phyloP scores from a whole-genome alignment of 768 basidiomycete species.

The Stropharia rugosoannulata region DNA sequence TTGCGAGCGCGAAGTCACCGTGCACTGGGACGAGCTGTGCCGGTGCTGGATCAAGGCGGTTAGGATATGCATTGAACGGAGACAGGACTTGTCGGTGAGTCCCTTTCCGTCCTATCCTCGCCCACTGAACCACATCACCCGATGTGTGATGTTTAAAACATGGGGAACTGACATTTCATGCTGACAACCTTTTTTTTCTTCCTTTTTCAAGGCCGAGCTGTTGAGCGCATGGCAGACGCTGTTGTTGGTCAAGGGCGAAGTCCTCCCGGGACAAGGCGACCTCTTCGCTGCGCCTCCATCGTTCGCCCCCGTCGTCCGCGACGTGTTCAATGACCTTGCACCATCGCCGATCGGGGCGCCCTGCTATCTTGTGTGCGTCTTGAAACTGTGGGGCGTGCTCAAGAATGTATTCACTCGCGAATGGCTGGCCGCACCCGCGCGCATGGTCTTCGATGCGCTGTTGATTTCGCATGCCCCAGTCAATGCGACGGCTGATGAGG shows the following conservation, averaged over 20 bases:
- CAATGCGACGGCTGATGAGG: too few species aligned
- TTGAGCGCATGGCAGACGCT: conserved; percentile 54
- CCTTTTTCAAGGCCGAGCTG: conserved; percentile 33
- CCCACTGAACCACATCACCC: too few species aligned
- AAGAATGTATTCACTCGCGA: conserved; percentile 43
- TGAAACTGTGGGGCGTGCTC: conserved; percentile 51
- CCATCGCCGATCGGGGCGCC: conserved; percentile 16
- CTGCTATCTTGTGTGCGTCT: conserved; percentile 35
- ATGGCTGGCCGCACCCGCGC: conserved; percentile 43
- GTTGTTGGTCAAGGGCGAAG: conserved; percentile 47
- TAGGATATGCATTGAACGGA: conserved; percentile 7
- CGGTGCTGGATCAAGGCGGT: conserved; percentile 16
- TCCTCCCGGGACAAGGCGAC: conserved; percentile 33
- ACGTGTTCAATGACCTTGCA: conserved; percentile 36
- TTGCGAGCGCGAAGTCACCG: conserved; percentile 22
- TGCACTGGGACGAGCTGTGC: conserved; percentile 22
- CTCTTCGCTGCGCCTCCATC: conserved; percentile 33
- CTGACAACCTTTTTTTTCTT: too few species aligned
- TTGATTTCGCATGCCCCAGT: conserved; percentile 34
- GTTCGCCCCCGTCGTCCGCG: conserved; percentile 32
- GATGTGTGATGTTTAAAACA: too few species aligned
- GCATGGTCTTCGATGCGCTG: conserved; percentile 43
- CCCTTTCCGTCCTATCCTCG: too few species aligned
- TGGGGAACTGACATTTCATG: too few species aligned
- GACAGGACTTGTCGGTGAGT: conserved; percentile 5